A percentile compares a stretch with the other conserved stretches of the same genome.
These are phyloP conservation scores for Pseudocercospora musae DNA, from an alignment of 2,329 filamentous ascomycete genomes.

Conservation along the genomic window DNA sequence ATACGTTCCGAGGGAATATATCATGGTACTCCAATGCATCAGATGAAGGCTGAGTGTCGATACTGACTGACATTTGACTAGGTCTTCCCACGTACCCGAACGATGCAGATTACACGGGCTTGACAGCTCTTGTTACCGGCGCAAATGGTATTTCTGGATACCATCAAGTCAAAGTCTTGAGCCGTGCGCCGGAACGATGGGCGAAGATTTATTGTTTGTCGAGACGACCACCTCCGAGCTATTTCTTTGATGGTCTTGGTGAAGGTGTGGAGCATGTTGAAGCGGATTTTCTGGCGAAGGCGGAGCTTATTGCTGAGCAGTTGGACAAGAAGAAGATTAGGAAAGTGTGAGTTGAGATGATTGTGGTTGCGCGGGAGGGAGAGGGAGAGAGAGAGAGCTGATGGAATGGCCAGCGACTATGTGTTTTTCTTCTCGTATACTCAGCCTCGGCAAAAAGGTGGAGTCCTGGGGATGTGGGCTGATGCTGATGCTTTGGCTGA, in stretches of 20 bases:
- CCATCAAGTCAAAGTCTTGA: conserved; percentile 48
- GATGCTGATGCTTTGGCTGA: conserved; percentile 40
- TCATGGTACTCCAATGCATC: conserved; percentile 39
- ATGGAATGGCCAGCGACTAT: conserved; percentile 43
- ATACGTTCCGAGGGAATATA: conserved; percentile 40
- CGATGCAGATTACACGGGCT: conserved; percentile 33
- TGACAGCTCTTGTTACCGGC: conserved; percentile 52
- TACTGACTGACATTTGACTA: no score
- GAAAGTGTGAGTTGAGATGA: conserved; percentile 5
- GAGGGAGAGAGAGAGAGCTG: no score
- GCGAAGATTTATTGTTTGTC: conserved; percentile 50
- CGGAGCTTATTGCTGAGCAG: conserved; percentile 33
- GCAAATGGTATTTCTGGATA: conserved; percentile 52
- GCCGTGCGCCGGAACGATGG: conserved; percentile 46
- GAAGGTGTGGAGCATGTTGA: conserved; percentile 22
- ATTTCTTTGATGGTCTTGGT: conserved; percentile 19
- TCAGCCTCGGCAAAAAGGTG: conserved; percentile 32
- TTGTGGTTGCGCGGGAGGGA: conserved; percentile 22
- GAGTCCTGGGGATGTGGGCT: conserved; percentile 26
- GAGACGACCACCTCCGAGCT: conserved; percentile 41
- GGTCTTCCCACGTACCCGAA: conserved; percentile 36
- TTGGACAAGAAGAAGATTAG: conserved; percentile 25
- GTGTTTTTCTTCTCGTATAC: conserved; percentile 54
- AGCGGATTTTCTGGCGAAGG: conserved; percentile 34
- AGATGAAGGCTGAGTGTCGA: no score